Evolutionary conservation across 106 monocot species (phyloP), one percentile per base, ranked within the genome.

Genomic region (Amphibolis antarctica): DNA sequence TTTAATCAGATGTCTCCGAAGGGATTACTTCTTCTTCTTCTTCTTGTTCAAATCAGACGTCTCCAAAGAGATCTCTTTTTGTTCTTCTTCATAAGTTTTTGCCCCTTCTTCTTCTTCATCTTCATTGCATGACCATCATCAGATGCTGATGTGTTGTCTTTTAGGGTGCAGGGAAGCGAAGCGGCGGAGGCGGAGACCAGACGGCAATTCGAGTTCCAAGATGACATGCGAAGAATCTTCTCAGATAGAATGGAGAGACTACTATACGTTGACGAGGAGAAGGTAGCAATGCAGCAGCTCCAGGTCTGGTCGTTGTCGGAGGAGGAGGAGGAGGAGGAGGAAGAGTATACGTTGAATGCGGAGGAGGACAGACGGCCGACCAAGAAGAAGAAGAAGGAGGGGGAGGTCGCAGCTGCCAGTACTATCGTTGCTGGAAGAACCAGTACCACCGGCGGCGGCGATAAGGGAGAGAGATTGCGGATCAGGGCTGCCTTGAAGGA

Each of bases 191-290:
- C 53, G 9, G 78, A 54, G 71, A 65, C 59, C 5, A 69, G 25
- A 21, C 45, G 53, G 72, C 62, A 66, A 59, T 93, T 93, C 73
- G 78, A 82, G 10, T 88, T 81, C 67, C 62, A 83, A 11, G 83
- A 85, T 7, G 88, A 93, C 47, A 79, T 88, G 93, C 76, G 67
- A 64, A 79, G 48, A 28, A 88, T 93, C 28, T 77, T 81, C 60
- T 62, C 78, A 0, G 46, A 67, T 0, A 74, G 93, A 69, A 74
- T 62, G 73, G 72, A 80, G 74, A 81, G 69, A 59, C 18, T 66
- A 49, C 59, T 66, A 5, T 60, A 21, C 21, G 60, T 66, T 10
- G 73, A 70, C 6, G 69, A 74, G 55, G 63, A 17, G 65, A 61
- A 17, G 62, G 30, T 20, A 55, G 69, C 46, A 10, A 21, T 23